Base-by-base conservation (phyloP, 1,284 basidiomycete species). In the Ustilago xerochloae region DNA sequence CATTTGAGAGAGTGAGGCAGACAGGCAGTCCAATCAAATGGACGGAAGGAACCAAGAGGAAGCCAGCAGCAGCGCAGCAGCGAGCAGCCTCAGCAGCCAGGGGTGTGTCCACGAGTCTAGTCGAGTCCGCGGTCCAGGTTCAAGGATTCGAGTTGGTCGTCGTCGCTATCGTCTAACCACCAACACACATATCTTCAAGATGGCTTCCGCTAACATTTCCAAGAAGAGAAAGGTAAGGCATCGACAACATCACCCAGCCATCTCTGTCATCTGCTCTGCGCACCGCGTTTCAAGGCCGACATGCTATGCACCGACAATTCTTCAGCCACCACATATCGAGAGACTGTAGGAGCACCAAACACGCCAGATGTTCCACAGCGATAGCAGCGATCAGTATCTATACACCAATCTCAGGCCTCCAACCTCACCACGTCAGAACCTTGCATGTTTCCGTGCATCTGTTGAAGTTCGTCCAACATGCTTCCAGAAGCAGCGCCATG, bases 141-240 rank as follows among this genome's bases (percentile, higher is more conserved):
- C 65, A 62, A 68, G 46, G 29, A 45, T 55, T 62, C 50, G 51
- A 46, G 29, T n/a, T 55, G 22, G 47, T 55, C 62, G 45, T 61
- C 58, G 58, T 39, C 49, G 45, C 53, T 63, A 50, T 20, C 59
- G 33, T 55, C 54, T 49, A 24, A 65, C 60, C 58, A 74, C 64
- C 73, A 70, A 60, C 57, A 47, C 60, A 70, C 54, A 66, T 59
- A 63, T 53, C 68, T 60, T 65, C 73, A 80, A 72, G 58, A 80
- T 80, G 77, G 74, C 77, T 70, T 77, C 78, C 47, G 65, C 79
- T 69, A 80, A 81, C 68, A 81, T 82, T 68, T 81, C 79, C 77
- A 82, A 82, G 75, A 81, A 77, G 79, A 82, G 81, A 75, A 82
- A 82, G 78, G 78, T 80, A 66, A 72, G 73, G 54, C 39, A 32